Conservation (phyloP, 2,329 filamentous ascomycete species). For the Alternaria brassicae region DNA sequence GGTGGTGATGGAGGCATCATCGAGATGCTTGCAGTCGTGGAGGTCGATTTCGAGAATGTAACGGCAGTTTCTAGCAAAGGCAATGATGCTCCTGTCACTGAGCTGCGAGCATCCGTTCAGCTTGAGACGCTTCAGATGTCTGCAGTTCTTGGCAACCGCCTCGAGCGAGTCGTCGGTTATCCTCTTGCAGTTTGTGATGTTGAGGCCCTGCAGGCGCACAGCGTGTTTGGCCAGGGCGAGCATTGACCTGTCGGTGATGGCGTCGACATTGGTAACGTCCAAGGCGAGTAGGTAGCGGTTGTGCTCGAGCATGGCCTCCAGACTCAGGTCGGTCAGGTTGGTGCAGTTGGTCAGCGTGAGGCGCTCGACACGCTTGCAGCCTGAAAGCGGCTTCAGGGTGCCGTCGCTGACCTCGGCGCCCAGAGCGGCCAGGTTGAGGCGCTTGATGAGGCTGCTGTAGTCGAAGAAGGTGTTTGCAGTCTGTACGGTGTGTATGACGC, state of each 20-base stretch:
- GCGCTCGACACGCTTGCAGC: slow-evolving; percentile 90
- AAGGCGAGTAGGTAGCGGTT: slow-evolving; percentile 85
- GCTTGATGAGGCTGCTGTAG: slow-evolving; percentile 89
- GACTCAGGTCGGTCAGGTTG: slow-evolving; percentile 81
- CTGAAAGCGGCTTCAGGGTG: slow-evolving; percentile 79
- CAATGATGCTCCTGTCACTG: slow-evolving; percentile 79
- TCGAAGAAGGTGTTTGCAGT: slow-evolving; percentile 79
- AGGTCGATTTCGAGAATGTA: slow-evolving; percentile 97
- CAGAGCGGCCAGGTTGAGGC: slow-evolving; percentile 85
- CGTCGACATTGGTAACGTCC: slow-evolving; percentile 82
- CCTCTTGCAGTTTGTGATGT: slow-evolving; percentile 84
- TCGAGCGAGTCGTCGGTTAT: slow-evolving; percentile 88
- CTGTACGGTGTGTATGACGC: slow-evolving; percentile 79
- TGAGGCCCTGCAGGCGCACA: slow-evolving; percentile 84
- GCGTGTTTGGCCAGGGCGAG: slow-evolving; percentile 81
- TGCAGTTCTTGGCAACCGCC: slow-evolving; percentile 79
- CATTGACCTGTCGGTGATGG: slow-evolving; percentile 84
- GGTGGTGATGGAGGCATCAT: slow-evolving; percentile 81
- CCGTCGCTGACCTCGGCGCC: slow-evolving; percentile 83
- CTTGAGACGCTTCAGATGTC: slow-evolving; percentile 90
- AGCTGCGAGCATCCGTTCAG: slow-evolving; percentile 90
- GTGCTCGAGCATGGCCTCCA: slow-evolving; percentile 78
- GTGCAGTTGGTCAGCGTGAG: slow-evolving; percentile 91
- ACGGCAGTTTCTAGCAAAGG: slow-evolving; percentile 86
- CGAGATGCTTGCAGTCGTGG: slow-evolving; percentile 81